Evolutionary conservation across 768 basidiomycete species (phyloP).

Genomic region (Cystobasidium onofrii): DNA sequence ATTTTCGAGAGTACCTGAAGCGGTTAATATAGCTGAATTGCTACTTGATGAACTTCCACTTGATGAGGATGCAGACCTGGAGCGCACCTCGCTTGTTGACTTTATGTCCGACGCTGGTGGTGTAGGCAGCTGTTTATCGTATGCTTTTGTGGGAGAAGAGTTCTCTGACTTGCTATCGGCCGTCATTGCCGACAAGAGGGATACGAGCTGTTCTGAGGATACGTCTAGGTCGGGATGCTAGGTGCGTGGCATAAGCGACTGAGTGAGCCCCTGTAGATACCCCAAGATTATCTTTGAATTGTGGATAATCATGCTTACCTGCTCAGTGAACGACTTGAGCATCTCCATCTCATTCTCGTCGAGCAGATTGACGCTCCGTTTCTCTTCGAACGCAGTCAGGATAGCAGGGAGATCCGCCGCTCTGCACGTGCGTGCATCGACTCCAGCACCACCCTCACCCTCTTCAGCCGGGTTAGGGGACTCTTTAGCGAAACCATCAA

Average conservation of each 20-base stretch:
- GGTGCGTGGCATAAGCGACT: background rate
- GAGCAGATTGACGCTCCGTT: background rate
- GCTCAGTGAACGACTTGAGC: constrained; percentile 8
- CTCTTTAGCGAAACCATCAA: background rate
- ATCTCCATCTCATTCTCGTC: constrained; percentile 6
- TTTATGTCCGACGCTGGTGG: constrained; percentile 8
- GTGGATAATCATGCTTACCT: too few species aligned
- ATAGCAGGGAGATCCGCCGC: background rate
- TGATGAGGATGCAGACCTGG: background rate
- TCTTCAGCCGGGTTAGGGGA: background rate
- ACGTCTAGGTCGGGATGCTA: constrained; percentile 25
- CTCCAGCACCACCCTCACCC: background rate
- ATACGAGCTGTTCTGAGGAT: constrained; percentile 14
- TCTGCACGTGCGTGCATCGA: constrained; percentile 8
- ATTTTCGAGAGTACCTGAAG: background rate
- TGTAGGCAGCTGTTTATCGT: constrained; percentile 8
- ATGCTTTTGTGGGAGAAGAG: background rate
- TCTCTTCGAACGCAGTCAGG: constrained; percentile 9
- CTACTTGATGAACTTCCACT: constrained; percentile 10
- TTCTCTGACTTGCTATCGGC: background rate
- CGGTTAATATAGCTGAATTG: background rate
- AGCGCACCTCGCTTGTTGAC: background rate
- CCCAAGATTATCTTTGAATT: too few species aligned
- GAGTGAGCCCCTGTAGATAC: too few species aligned
- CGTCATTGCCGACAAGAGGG: constrained; percentile 11